phyloP scores from a whole-genome alignment of 768 basidiomycete species.

The Lactarius tabidus region DNA sequence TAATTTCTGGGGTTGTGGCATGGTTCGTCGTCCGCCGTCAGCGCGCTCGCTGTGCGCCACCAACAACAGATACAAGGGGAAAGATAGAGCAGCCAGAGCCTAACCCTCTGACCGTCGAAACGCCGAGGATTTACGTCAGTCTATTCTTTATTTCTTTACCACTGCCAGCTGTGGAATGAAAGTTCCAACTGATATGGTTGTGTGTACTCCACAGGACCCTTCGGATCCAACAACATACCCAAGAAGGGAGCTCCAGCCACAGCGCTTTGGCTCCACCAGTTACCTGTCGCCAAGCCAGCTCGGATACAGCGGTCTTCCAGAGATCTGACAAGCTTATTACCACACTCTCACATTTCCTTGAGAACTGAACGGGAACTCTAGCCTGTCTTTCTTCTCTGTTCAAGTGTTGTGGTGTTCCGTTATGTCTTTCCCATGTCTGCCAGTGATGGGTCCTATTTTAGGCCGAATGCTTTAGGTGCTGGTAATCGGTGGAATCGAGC shows the following conservation, averaged over 20 bases:
- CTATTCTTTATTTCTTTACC: not conserved
- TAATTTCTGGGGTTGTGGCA: conserved; percentile 38
- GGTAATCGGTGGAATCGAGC: too few species aligned
- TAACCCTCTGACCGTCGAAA: not conserved
- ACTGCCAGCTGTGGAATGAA: not conserved
- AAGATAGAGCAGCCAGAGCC: not conserved
- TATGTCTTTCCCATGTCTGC: too few species aligned
- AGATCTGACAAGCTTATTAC: conserved; percentile 10
- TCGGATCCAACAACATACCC: conserved; percentile 26
- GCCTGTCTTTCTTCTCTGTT: too few species aligned
- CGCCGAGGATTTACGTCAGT: conserved; percentile 19
- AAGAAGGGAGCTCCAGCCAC: not conserved
- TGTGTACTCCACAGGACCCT: conserved; percentile 19
- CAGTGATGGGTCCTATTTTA: too few species aligned
- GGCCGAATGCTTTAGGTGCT: too few species aligned
- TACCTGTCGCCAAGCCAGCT: conserved; percentile 1
- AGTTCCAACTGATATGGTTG: not conserved
- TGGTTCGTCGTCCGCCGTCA: conserved; percentile 38
- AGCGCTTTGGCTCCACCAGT: not conserved
- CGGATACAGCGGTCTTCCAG: conserved; percentile 20
- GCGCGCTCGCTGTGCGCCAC: conserved; percentile 26
- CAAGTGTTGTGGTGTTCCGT: too few species aligned
- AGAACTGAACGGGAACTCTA: too few species aligned
- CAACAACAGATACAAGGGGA: too few species aligned
- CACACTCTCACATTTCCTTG: too few species aligned